Conservation (phyloP, 2,329 filamentous ascomycete species). For the Phymatotrichopsis omnivora region DNA sequence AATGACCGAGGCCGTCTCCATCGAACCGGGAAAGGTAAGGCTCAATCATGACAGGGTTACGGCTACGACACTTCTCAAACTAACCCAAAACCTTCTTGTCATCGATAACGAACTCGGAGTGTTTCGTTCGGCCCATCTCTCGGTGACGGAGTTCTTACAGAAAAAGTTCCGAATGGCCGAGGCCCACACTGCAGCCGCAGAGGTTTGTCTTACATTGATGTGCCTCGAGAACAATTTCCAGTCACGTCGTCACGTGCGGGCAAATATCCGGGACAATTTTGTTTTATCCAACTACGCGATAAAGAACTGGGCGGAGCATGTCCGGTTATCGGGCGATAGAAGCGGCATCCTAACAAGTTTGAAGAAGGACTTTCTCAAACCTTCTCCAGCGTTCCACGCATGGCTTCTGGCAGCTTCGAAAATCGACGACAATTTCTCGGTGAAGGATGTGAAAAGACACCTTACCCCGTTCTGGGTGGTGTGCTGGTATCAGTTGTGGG, state of each 20-base stretch:
- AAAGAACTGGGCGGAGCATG: constrained; percentile 3
- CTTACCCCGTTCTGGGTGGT: background rate
- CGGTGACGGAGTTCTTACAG: constrained; percentile 9
- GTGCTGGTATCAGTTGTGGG: background rate
- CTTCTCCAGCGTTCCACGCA: background rate
- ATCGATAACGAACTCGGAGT: constrained; percentile 8
- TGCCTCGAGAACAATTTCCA: no score
- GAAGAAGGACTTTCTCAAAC: background rate
- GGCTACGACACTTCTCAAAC: background rate
- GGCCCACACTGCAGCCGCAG: background rate
- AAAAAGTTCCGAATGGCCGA: background rate
- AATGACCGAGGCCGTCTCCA: constrained; percentile 6
- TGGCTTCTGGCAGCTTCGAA: background rate
- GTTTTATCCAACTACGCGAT: constrained; percentile 1
- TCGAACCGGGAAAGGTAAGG: no score
- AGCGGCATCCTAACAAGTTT: background rate
- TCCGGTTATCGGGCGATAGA: background rate
- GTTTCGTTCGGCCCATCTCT: constrained; percentile 17
- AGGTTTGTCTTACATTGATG: constrained; percentile 2
- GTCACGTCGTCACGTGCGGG: no score
- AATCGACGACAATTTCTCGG: background rate
- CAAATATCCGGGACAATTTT: no score
- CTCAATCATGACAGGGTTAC: background rate
- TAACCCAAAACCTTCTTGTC: constrained; percentile 18
- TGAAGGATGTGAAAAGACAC: background rate